Conservation (phyloP, 257 asterid genomes). For the Lycium barbarum region DNA sequence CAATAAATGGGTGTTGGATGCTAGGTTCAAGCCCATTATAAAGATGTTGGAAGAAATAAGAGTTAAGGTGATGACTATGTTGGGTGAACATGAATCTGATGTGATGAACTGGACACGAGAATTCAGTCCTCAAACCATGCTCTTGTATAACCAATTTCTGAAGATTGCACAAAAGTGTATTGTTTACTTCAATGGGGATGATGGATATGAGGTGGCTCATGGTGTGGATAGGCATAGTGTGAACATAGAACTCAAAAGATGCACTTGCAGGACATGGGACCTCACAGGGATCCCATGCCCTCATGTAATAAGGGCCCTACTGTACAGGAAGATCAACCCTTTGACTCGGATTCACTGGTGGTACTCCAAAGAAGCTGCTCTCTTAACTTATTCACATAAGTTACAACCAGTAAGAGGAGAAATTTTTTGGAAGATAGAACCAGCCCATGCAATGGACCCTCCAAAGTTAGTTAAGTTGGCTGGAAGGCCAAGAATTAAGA, state of each 20-base stretch:
- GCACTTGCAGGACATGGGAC: not conserved
- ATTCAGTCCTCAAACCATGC: too few relatives aligned
- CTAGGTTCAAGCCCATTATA: not conserved
- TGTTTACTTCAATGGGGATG: too few relatives aligned
- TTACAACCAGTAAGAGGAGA: not conserved
- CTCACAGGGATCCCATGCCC: not conserved
- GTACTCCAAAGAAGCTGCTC: not conserved
- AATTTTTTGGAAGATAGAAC: too few relatives aligned
- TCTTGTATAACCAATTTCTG: too few relatives aligned
- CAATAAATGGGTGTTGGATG: not conserved
- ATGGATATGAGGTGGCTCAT: not conserved
- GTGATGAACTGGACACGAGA: too few relatives aligned
- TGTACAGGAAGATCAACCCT: too few relatives aligned
- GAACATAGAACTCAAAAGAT: too few relatives aligned
- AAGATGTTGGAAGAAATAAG: not conserved
- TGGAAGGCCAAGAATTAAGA: not conserved
- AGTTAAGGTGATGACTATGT: not conserved
- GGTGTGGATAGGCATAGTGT: not conserved
- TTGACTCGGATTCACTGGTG: not conserved
- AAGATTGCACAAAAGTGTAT: too few relatives aligned
- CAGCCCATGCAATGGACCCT: too few relatives aligned
- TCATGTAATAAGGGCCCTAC: not conserved
- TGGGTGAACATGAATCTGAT: too few relatives aligned
- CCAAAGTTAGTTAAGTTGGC: too few relatives aligned
- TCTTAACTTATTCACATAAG: not conserved